A percentile compares a stretch with the other conserved stretches of the same genome.
Evolutionary conservation across 805 yeast species (phyloP).

Genomic region (Ogataea paraovalis): DNA sequence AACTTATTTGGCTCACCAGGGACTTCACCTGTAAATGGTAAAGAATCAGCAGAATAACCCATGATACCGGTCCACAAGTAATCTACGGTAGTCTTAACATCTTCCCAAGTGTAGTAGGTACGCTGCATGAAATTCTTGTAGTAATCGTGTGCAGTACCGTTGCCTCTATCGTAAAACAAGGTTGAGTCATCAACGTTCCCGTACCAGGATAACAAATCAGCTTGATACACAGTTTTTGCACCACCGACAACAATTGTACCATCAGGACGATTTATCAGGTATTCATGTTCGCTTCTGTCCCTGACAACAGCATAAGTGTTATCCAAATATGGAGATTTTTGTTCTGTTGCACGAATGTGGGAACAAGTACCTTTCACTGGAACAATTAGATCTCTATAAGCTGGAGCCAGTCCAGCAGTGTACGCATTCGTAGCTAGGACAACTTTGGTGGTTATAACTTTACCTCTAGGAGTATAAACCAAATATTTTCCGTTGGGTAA

Average conservation of each 20-base stretch:
- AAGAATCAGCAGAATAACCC: constrained; percentile 39
- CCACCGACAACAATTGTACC: constrained; percentile 35
- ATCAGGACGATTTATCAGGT: constrained; percentile 34
- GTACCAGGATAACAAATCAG: constrained; percentile 2
- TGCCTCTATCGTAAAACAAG: constrained; percentile 23
- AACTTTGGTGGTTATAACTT: constrained; percentile 30
- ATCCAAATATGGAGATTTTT: constrained; percentile 31
- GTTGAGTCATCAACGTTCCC: constrained; percentile 32
- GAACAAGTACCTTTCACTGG: constrained; percentile 31
- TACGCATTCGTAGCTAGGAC: constrained; percentile 37
- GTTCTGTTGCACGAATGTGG: constrained; percentile 23
- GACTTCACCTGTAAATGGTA: constrained; percentile 43
- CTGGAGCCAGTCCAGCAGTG: constrained; percentile 25
- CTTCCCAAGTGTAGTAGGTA: constrained; percentile 33
- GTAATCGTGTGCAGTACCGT: constrained; percentile 8
- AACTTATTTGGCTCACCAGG: constrained; percentile 29
- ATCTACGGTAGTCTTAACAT: constrained; percentile 21
- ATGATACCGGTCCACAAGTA: constrained; percentile 44
- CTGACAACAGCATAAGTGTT: constrained; percentile 32
- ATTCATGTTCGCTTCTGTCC: constrained; percentile 26
- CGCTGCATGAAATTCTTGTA: constrained; percentile 30
- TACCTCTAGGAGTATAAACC: constrained; percentile 30
- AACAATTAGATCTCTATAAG: constrained; percentile 28
- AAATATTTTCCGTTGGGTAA: constrained; percentile 28
- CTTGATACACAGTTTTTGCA: constrained; percentile 27